Conservation (phyloP, 169 alveolate species). For the Plasmodium blacklocki region DNA sequence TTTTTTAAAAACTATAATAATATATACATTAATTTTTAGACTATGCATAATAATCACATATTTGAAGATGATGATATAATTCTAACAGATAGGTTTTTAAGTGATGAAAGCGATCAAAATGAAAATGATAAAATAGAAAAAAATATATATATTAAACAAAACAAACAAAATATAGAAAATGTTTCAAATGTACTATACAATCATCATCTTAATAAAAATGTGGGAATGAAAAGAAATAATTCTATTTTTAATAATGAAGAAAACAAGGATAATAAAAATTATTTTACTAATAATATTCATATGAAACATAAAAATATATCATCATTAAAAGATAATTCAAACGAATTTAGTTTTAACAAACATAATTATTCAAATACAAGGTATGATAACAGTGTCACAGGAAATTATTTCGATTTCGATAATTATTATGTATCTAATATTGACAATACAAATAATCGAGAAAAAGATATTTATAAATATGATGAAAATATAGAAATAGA, state of each 20-base stretch:
- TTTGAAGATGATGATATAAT: constrained; percentile 41
- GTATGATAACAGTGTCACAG: background rate
- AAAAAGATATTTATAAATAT: background rate
- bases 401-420: constrained; percentile 29
- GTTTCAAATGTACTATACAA: background rate
- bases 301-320: background rate
- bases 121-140: constrained; percentile 26
- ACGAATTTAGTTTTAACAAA: constrained; percentile 12
- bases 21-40: constrained; percentile 2
- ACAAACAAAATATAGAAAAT: background rate
- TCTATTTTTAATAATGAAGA: background rate
- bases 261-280: background rate
- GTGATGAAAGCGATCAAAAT: constrained; percentile 12
- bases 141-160: background rate
- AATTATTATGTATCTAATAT: constrained; percentile 6
- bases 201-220: background rate
- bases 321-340: constrained; percentile 7
- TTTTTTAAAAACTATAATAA: background rate
- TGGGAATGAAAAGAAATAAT: background rate
- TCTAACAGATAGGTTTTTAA: constrained; percentile 38
- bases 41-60: background rate
- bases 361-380: background rate
- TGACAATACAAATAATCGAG: constrained; percentile 4
- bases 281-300: constrained; percentile 2
- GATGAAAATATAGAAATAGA: constrained; percentile 1